A percentile compares a stretch with the other conserved stretches of the same genome.
phyloP scores from a whole-genome alignment of 2,329 filamentous ascomycete species.

The Fusarium duplospermum region DNA sequence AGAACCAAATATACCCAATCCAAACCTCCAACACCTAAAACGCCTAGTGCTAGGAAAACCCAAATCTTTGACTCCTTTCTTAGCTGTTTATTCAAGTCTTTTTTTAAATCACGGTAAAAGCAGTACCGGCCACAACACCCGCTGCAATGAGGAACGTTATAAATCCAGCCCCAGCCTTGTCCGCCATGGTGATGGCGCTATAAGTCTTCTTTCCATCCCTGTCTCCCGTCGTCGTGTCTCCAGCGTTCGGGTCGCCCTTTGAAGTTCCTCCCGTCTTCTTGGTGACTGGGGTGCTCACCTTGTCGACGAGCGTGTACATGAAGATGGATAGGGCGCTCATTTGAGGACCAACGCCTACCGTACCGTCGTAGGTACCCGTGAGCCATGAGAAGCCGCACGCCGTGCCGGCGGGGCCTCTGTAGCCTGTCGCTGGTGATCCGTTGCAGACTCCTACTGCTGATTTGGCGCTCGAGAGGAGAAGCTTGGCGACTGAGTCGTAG shows the following conservation, averaged over 20 bases:
- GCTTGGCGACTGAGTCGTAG: constrained; percentile 59
- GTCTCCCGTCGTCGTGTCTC: constrained; percentile 43
- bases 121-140: constrained; percentile 61
- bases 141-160: constrained; percentile 62
- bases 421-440: constrained; percentile 57
- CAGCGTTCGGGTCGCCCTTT: constrained; percentile 61
- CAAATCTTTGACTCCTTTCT: background rate
- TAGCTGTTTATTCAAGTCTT: background rate
- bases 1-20: constrained; percentile 10
- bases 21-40: constrained; percentile 3
- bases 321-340: constrained; percentile 75
- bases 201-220: constrained; percentile 42
- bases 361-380: constrained; percentile 65
- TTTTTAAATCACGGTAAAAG: constrained; percentile 45
- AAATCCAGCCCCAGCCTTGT: constrained; percentile 67
- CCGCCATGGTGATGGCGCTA: constrained; percentile 57
- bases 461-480: constrained; percentile 62
- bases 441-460: constrained; percentile 65
- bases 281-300: constrained; percentile 60
- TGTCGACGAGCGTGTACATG: constrained; percentile 67
- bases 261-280: constrained; percentile 70
- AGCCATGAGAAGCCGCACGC: constrained; percentile 78
- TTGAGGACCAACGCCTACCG: constrained; percentile 74
- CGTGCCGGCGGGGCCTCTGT: constrained; percentile 65
- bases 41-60: constrained; percentile 4